A percentile compares a stretch with the other conserved stretches of the same genome.
Conservation (phyloP, 257 asterid genomes). For the Solanum sejunctum region DNA sequence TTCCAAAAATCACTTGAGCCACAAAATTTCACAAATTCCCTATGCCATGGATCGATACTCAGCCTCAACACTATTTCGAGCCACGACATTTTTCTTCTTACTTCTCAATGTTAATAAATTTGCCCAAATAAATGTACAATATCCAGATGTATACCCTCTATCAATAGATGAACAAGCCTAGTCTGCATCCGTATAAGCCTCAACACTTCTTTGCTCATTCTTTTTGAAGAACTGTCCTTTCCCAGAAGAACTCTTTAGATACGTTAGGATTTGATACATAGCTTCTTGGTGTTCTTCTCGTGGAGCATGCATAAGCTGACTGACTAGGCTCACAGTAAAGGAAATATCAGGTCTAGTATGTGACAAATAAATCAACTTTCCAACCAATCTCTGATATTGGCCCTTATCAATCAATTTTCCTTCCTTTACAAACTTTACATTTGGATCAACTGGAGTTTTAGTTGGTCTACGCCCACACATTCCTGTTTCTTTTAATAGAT, state of each 20-base stretch:
- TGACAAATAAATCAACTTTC: neutral
- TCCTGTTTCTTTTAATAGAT: too few relatives aligned
- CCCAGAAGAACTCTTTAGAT: neutral
- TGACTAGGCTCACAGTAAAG: neutral
- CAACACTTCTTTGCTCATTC: neutral
- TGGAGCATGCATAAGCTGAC: neutral
- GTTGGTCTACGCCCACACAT: too few relatives aligned
- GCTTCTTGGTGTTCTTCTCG: neutral
- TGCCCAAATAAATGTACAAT: neutral
- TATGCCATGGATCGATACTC: too few relatives aligned
- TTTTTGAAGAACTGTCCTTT: neutral
- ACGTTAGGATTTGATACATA: neutral
- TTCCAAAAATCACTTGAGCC: too few relatives aligned
- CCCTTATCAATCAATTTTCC: too few relatives aligned
- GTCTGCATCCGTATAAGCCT: neutral
- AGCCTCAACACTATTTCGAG: too few relatives aligned
- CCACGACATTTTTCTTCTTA: too few relatives aligned
- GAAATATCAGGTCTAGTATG: neutral
- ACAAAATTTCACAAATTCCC: too few relatives aligned
- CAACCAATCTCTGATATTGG: too few relatives aligned
- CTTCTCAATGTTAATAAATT: too few relatives aligned
- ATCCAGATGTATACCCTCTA: neutral
- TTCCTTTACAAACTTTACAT: too few relatives aligned
- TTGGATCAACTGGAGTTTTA: too few relatives aligned
- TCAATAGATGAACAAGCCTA: neutral